These are phyloP conservation scores for Eutrema salsugineum DNA, from an alignment of 441 rosid species.

Conservation along the genomic window DNA sequence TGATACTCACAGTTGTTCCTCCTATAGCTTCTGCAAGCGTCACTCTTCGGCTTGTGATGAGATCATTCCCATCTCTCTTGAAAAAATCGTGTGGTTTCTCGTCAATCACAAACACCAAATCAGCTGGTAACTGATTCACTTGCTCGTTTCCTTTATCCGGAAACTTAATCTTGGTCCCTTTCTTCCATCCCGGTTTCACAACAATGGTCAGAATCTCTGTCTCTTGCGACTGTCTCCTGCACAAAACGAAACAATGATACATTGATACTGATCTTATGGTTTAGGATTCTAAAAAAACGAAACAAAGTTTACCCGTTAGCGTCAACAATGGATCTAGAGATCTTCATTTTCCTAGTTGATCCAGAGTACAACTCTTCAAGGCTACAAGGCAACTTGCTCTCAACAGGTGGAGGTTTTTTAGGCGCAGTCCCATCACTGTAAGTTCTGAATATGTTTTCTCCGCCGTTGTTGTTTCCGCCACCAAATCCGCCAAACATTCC, in stretches of 20 bases:
- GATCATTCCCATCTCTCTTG: slow-evolving; percentile 84
- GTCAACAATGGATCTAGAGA: slow-evolving; percentile 78
- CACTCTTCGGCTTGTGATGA: slow-evolving; percentile 50
- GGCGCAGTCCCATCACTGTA: slow-evolving; percentile 55
- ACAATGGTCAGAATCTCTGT: slow-evolving; percentile 78
- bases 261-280: neutral
- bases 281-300: neutral
- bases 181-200: slow-evolving; percentile 97
- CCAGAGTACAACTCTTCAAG: slow-evolving; percentile 85
- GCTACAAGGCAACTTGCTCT: slow-evolving; percentile 83
- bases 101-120: slow-evolving; percentile 75
- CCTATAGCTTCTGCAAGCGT: slow-evolving; percentile 83
- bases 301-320: slow-evolving; percentile 47
- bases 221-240: slow-evolving; percentile 64
- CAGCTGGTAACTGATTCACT: slow-evolving; percentile 86
- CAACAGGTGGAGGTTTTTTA: slow-evolving; percentile 84
- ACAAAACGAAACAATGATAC: slow-evolving; percentile 1
- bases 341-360: slow-evolving; percentile 95
- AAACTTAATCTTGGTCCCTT: slow-evolving; percentile 89
- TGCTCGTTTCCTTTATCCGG: slow-evolving; percentile 93
- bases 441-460: slow-evolving; percentile 41
- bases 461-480: slow-evolving; percentile 39
- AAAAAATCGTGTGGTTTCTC: slow-evolving; percentile 69
- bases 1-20: slow-evolving; percentile 64
- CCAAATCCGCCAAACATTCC: slow-evolving; percentile 59